phyloP scores from a whole-genome alignment of 2,329 filamentous ascomycete genomes.

The Aspergillus texensis region DNA sequence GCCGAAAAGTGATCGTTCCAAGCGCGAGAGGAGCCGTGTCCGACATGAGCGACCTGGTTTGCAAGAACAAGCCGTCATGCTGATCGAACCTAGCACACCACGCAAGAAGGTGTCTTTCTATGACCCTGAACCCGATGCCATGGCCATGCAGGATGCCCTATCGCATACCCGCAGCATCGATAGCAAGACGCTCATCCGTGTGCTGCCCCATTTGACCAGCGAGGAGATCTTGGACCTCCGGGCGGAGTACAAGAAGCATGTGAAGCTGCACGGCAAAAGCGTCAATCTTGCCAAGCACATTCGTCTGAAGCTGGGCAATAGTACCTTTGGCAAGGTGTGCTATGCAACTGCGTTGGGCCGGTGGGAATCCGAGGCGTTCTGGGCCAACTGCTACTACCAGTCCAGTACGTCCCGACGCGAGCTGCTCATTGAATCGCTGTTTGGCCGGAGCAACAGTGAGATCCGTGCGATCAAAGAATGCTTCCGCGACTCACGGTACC shows the following conservation, averaged over 20 bases:
- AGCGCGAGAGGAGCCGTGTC: constrained; percentile 25
- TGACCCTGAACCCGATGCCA: constrained; percentile 78
- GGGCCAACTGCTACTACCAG: constrained; percentile 98
- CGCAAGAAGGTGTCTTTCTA: constrained; percentile 75
- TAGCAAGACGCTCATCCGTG: constrained; percentile 72
- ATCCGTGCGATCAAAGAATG: constrained; percentile 82
- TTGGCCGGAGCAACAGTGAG: constrained; percentile 87
- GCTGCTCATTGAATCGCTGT: constrained; percentile 87
- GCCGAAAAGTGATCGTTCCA: constrained; percentile 30
- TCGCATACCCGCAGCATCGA: constrained; percentile 68
- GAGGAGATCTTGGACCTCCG: constrained; percentile 86
- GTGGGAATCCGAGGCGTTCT: constrained; percentile 94
- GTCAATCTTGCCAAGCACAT: constrained; percentile 57
- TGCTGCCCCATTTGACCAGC: constrained; percentile 80
- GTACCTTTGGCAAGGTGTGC: constrained; percentile 78
- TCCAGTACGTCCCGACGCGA: constrained; percentile 81
- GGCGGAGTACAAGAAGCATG: constrained; percentile 85
- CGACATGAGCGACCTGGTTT: constrained; percentile 32
- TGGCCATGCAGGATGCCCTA: constrained; percentile 74
- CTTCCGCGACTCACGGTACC: constrained; percentile 91
- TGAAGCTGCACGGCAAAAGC: constrained; percentile 62
- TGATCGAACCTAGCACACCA: constrained; percentile 50
- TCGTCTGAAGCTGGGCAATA: constrained; percentile 52
- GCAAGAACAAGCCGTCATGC: constrained; percentile 38
- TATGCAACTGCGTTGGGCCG: constrained; percentile 86